These are phyloP conservation scores for Geotrichum candidum DNA, from an alignment of 1,139 yeast species.

Conservation along the genomic window DNA sequence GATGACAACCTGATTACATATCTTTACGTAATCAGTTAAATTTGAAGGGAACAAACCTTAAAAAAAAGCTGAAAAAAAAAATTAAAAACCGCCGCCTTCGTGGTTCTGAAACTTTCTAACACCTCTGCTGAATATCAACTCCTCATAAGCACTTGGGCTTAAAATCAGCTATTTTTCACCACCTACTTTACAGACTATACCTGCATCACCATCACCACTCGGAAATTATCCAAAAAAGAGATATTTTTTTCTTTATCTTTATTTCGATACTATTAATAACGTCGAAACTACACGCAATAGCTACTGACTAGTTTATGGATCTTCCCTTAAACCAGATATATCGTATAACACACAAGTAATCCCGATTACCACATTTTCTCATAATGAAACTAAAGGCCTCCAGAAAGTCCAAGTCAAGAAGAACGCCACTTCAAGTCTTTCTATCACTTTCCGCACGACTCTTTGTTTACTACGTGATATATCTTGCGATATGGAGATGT, in stretches of 20 bases:
- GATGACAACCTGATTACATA: not conserved
- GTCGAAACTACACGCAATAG: not conserved
- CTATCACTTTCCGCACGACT: constrained; percentile 17
- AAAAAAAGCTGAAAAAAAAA: no score
- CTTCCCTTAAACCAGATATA: not conserved
- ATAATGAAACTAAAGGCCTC: not conserved
- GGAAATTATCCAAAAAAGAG: not conserved
- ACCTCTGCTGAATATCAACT: not conserved
- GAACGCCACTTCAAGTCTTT: not conserved
- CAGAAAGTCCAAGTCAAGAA: not conserved
- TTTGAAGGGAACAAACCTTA: not conserved
- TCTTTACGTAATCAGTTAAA: not conserved
- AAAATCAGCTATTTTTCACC: no score
- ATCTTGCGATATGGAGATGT: constrained; percentile 27
- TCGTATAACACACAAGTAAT: not conserved
- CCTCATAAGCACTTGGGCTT: not conserved
- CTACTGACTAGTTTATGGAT: not conserved
- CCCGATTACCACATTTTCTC: not conserved
- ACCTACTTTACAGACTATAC: no score
- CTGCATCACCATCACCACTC: not conserved
- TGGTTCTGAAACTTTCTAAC: not conserved
- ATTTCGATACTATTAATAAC: not conserved
- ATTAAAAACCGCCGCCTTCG: not conserved
- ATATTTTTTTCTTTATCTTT: not conserved
- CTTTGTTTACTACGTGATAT: constrained; percentile 27